Evolutionary conservation across 257 asterid genomes (phyloP).

Genomic region (Striga asiatica): DNA sequence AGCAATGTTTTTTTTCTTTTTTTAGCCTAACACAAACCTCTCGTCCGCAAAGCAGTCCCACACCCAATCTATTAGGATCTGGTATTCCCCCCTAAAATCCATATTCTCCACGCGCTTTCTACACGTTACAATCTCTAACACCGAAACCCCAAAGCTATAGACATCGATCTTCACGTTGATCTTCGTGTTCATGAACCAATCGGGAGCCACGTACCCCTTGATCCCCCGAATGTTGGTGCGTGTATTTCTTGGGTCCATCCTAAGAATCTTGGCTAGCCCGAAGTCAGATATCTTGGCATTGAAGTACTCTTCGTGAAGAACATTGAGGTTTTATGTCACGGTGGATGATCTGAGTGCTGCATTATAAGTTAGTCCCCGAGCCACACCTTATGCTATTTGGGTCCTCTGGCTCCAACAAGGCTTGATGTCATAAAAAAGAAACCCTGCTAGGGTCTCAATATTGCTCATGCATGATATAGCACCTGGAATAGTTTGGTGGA

Average conservation of each 20-base stretch:
- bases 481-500: too few species aligned
- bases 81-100: slow-evolving; percentile 17
- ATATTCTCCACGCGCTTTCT: slow-evolving; percentile 18
- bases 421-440: slow-evolving; percentile 26
- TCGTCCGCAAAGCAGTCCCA: slow-evolving; percentile 34
- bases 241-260: slow-evolving; percentile 34
- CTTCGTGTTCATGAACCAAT: slow-evolving; percentile 43
- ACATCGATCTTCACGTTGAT: slow-evolving; percentile 40
- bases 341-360: slow-evolving; percentile 42
- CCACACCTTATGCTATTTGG: slow-evolving; percentile 33
- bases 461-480: too few species aligned
- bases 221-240: slow-evolving; percentile 37
- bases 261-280: slow-evolving; percentile 43
- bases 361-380: slow-evolving; percentile 37
- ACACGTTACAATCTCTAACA: slow-evolving; percentile 39
- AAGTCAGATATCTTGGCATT: slow-evolving; percentile 46
- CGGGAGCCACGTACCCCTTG: slow-evolving; percentile 57
- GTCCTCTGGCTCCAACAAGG: slow-evolving; percentile 46
- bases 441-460: slow-evolving; percentile 31
- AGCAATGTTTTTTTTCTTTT: too few species aligned
- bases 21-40: too few species aligned
- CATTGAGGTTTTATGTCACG: slow-evolving; percentile 57
- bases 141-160: slow-evolving; percentile 47
- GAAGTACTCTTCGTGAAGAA: slow-evolving; percentile 37
- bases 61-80: slow-evolving; percentile 33